These are phyloP conservation scores for Senna tora DNA, from an alignment of 306 rosid genomes.

Conservation along the genomic window DNA sequence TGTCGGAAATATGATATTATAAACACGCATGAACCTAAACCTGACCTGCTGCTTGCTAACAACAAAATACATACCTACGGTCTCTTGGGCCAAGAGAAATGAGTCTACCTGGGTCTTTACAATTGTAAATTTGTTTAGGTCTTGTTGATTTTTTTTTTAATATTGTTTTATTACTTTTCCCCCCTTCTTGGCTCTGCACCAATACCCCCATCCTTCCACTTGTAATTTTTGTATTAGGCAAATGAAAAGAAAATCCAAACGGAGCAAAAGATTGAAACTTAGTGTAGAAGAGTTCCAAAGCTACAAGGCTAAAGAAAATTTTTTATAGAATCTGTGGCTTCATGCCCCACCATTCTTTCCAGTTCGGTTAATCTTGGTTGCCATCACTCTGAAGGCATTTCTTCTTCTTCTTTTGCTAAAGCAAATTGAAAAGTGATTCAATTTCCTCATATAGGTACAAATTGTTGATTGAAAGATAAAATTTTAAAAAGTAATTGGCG, in stretches of 20 bases:
- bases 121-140: conserved; percentile 50
- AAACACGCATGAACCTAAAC: conserved; percentile 40
- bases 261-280: conserved; percentile 42
- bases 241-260: conserved; percentile 48
- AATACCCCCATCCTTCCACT: conserved; percentile 44
- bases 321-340: not conserved
- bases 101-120: conserved; percentile 41
- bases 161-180: conserved; percentile 27
- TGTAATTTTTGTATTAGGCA: conserved; percentile 53
- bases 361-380: not conserved
- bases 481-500: no score
- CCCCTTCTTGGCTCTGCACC: conserved; percentile 21
- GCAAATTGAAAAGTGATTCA: not conserved
- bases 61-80: conserved; percentile 28
- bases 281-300: conserved; percentile 40
- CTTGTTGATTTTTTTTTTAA: conserved; percentile 39
- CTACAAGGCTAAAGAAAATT: conserved; percentile 32
- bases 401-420: not conserved
- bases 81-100: conserved; percentile 37
- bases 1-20: conserved; percentile 45
- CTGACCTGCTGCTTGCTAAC: conserved; percentile 50
- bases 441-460: not conserved
- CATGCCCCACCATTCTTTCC: not conserved
- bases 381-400: not conserved
- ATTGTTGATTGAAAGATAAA: no score